A percentile compares a stretch with the other conserved stretches of the same genome.
Evolutionary conservation across 139 green algal species (phyloP).

Genomic region (Tetraselmis striata): DNA sequence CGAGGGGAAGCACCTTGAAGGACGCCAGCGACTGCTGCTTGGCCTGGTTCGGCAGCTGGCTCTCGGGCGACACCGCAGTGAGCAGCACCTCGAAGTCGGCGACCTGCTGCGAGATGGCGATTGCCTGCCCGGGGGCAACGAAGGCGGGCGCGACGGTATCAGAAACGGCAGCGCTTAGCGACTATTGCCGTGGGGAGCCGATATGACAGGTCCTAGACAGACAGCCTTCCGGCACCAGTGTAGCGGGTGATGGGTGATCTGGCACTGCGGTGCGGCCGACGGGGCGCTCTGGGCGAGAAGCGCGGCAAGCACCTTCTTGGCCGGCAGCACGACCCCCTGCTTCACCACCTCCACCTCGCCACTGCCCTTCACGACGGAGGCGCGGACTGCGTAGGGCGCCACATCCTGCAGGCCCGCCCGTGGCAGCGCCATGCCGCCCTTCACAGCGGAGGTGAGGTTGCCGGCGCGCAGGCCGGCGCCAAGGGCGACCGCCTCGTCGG

Average conservation of each 20-base stretch:
- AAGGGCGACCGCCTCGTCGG: neutral
- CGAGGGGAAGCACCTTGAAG: neutral
- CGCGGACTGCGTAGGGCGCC: neutral
- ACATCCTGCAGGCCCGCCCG: neutral
- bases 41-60: neutral
- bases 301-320: neutral
- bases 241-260: too few relatives aligned
- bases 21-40: neutral
- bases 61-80: neutral
- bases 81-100: neutral
- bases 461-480: neutral
- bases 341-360: neutral
- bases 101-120: neutral
- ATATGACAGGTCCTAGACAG: too few relatives aligned
- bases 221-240: too few relatives aligned
- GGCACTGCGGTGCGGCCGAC: too few relatives aligned
- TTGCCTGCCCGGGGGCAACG: neutral
- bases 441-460: neutral
- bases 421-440: neutral
- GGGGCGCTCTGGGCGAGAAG: too few relatives aligned
- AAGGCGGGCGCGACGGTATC: too few relatives aligned
- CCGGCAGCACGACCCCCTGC: neutral
- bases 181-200: too few relatives aligned
- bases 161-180: too few relatives aligned
- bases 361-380: neutral